Base-by-base conservation (phyloP, 805 yeast species). In the Saccharomycopsis sp. region DNA sequence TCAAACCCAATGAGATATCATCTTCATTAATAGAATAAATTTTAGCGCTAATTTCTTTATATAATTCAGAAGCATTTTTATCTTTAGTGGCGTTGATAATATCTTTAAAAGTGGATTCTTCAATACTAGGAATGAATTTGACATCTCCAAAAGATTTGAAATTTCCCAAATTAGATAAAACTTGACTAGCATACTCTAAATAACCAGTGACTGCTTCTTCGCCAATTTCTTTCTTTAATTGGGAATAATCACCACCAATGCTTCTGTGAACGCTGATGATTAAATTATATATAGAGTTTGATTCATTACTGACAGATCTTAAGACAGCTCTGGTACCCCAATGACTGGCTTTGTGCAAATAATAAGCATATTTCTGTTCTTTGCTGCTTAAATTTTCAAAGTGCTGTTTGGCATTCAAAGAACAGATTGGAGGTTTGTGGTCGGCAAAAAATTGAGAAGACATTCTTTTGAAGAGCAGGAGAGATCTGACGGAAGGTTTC, bases 121-220 rank as follows among this genome's bases (percentile, higher is more conserved):
- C 42, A 30, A 84, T 52, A 37, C 74, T 62, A 31, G 96, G 96
- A 47, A 86, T 68, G 53, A 86, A 86, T 59, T 86, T 86, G 51
- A 74, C 74, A 61, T 86, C 95, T 49, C 96, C 96, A 57, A 86
- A 86, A 1, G 92, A 79, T 61, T 80, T 86, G 62, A 72, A 82
- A 54, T 82, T 82, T 49, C 92, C 92, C 57, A 78, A 64, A 58
- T 82, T 82, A 29, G 78, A 65, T 46, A 82, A 63, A 53, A 82
- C 76, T 62, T 82, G 89, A 31, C 86, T 79, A 23, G 78, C 80
- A 57, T 74, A 85, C 54, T 79, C 84, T 56, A 84, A 62, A 56
- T 80, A 83, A 15, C 57, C 55, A 31, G 60, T 54, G 14, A 64
- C 63, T 6, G 57, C 58, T 1, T 62, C 63, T 12, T 60, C 61